phyloP scores from a whole-genome alignment of 352 stramenopile species.

The Blastocystis sp. region DNA sequence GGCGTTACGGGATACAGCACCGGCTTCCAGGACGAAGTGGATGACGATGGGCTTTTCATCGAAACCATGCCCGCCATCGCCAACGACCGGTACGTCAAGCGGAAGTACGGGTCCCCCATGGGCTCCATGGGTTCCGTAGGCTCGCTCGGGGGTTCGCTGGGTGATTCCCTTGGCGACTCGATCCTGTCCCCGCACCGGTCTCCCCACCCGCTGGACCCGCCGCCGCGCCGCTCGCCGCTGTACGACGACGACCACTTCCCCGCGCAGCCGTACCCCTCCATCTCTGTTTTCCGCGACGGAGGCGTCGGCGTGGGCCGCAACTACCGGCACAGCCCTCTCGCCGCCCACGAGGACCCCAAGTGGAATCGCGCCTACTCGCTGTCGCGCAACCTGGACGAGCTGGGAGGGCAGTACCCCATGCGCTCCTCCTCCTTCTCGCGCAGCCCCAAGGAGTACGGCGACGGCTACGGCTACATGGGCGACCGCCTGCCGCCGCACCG shows the following conservation, averaged over 20 bases:
- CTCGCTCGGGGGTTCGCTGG: background rate
- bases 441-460: background rate
- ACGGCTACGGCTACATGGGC: background rate
- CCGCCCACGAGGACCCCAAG: background rate
- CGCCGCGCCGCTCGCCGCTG: background rate
- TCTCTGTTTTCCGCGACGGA: slow-evolving; percentile 41
- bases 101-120: background rate
- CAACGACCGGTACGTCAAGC: slow-evolving; percentile 6
- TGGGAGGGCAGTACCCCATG: slow-evolving; percentile 9
- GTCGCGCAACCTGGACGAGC: slow-evolving; percentile 44
- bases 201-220: slow-evolving; percentile 24
- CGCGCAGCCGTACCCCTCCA: background rate
- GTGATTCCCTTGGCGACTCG: background rate
- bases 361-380: slow-evolving; percentile 51
- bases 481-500: slow-evolving; percentile 5
- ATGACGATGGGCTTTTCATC: slow-evolving; percentile 53
- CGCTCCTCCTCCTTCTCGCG: background rate
- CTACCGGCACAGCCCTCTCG: background rate
- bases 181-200: background rate
- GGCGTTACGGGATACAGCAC: background rate
- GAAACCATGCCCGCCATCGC: slow-evolving; percentile 38
- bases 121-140: background rate
- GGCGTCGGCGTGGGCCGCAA: slow-evolving; percentile 28
- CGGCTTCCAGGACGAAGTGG: slow-evolving; percentile 9
- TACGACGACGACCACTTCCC: slow-evolving; percentile 13